Base-by-base conservation (phyloP, 1,139 yeast genomes). In the Yamadazyma sp. region DNA sequence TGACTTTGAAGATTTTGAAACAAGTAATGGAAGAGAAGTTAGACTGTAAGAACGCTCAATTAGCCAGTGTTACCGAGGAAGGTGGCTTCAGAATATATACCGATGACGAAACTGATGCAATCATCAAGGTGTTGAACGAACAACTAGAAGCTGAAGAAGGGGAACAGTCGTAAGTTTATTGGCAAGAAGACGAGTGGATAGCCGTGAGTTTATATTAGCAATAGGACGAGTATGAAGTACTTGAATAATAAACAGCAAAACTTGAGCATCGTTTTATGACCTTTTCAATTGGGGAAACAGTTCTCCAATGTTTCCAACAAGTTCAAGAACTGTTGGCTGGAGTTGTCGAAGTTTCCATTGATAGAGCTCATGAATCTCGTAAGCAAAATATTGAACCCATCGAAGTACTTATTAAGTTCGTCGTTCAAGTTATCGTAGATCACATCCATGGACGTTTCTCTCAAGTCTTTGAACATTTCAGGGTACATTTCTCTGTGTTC, bases 21-120 rank as follows among this genome's bases (percentile, higher is more conserved):
- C 98, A 94, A 66, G 99, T 94, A 36, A 94, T 94, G 99, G 99
- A 94, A 69, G 99, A 94, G 66, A 92, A 92, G 66, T 75, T 94
- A 57, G 98, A 94, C 63, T 86, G 95, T 46, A 87, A 86, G 55
- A 94, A 94, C 61, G 96, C 96, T 28, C 98, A 94, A 69, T 77
- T 94, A 56, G 95, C 98, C 37, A 79, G 92, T 54, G 96, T 94
- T 36, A 92, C 98, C 26, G 75, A 77, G 53, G 94, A 83, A 26
- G 78, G 77, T 30, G 98, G 98, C 0, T 94, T 89, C 69, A 79
- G 83, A 62, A 83, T 92, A 45, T 94, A 94, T 64, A 73, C 75
- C 34, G 96, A 91, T 53, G 88, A 80, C 37, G 83, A 84, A 60
- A 88, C 96, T 55, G 88, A 87, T 38, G 84, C 76, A 43, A 86